These are phyloP conservation scores for Dittrichia graveolens DNA, from an alignment of 129 eudicot genomes.

Conservation along the genomic window DNA sequence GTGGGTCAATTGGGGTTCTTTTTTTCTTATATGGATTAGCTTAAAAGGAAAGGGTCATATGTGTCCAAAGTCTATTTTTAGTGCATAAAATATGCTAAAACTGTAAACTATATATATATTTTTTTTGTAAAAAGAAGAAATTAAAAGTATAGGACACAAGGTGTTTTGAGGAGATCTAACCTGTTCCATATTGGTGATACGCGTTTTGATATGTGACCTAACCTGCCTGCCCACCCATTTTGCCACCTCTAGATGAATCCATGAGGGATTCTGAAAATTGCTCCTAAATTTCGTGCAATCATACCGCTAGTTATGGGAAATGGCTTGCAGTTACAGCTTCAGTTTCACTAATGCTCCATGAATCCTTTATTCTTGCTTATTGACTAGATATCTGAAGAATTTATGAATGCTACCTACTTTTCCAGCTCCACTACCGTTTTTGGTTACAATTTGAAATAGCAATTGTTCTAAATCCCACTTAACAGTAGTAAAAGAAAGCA, in stretches of 20 bases:
- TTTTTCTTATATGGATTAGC: too few relatives aligned
- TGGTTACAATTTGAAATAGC: neutral
- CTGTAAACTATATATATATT: too few relatives aligned
- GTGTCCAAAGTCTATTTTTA: neutral
- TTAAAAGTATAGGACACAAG: neutral
- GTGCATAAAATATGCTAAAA: neutral
- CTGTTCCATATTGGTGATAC: neutral
- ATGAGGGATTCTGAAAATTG: neutral
- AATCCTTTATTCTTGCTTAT: neutral
- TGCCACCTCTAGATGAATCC: neutral
- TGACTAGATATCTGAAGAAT: neutral
- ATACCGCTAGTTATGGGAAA: neutral
- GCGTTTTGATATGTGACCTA: neutral
- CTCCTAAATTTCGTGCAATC: neutral
- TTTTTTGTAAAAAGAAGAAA: neutral
- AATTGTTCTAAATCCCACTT: neutral
- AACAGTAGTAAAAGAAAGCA: neutral
- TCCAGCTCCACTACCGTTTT: neutral
- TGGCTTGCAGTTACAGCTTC: neutral
- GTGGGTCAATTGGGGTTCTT: too few relatives aligned
- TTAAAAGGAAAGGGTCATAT: neutral
- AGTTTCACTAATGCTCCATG: neutral
- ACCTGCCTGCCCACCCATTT: neutral
- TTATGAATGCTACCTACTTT: neutral
- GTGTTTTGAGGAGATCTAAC: neutral